Conservation (phyloP, 2,329 filamentous ascomycete species). For the Botrytis squamosa region DNA sequence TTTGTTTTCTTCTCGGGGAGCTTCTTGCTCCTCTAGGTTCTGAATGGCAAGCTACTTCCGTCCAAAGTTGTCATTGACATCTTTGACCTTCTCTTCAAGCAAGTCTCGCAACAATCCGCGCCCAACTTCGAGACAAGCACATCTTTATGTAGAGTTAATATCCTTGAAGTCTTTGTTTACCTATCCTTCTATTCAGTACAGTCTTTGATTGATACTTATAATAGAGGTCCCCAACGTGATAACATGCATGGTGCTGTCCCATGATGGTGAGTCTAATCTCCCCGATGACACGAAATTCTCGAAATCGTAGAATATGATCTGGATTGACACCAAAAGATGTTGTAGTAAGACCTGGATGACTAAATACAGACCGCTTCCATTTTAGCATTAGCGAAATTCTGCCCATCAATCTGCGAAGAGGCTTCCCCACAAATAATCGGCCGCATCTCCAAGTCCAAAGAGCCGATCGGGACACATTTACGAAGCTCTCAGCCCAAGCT, state of each 20-base stretch:
- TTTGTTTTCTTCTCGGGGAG: conserved; percentile 38
- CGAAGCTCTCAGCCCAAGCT: neutral
- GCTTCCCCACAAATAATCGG: conserved; percentile 5
- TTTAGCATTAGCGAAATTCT: neutral
- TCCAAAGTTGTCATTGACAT: conserved; percentile 51
- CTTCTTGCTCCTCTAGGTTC: conserved; percentile 42
- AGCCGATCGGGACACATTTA: conserved; percentile 18
- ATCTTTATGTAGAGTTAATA: neutral
- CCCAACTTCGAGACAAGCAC: no score
- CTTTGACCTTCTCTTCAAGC: conserved; percentile 50
- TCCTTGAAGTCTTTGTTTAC: neutral
- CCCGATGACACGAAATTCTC: neutral
- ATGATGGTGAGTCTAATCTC: neutral
- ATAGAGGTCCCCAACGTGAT: neutral
- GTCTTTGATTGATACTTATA: neutral
- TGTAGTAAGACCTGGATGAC: neutral
- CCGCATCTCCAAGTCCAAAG: neutral
- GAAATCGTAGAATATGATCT: neutral
- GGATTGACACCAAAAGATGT: neutral
- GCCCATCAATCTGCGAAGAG: neutral
- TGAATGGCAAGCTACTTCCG: conserved; percentile 50
- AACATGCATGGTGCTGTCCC: neutral
- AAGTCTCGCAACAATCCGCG: conserved; percentile 44
- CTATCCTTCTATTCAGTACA: neutral
- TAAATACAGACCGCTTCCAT: neutral